These are phyloP conservation scores for Microstegium vimineum DNA, from an alignment of 176 grass and related monocot genomes.

Conservation along the genomic window DNA sequence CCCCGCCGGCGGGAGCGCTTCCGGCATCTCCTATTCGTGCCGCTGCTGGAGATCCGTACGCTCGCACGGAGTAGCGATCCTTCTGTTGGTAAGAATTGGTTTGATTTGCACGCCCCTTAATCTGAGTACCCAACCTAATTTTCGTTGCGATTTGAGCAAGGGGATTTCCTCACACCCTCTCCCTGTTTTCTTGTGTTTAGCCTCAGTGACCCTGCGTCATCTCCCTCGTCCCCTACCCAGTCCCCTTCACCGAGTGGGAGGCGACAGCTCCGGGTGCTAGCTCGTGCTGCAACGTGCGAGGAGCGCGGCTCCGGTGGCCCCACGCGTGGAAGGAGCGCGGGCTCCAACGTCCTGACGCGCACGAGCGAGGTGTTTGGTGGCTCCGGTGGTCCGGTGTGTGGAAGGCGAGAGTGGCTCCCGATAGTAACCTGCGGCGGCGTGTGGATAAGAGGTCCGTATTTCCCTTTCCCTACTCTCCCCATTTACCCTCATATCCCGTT, in stretches of 20 bases:
- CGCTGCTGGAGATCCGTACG: background rate
- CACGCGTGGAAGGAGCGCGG: no score
- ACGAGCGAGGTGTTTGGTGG: no score
- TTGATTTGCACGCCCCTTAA: background rate
- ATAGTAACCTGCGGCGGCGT: background rate
- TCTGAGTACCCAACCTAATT: background rate
- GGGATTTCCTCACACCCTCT: background rate
- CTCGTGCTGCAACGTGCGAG: no score
- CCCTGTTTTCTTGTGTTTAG: background rate
- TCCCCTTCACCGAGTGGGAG: no score
- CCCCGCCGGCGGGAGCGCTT: background rate
- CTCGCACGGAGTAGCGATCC: background rate
- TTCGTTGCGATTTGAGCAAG: background rate
- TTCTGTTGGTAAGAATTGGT: background rate
- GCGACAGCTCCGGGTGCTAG: no score
- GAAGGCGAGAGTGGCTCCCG: no score
- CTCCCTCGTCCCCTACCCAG: background rate
- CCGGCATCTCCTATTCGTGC: background rate
- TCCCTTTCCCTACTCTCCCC: no score
- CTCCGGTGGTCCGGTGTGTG: no score
- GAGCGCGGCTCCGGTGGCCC: no score
- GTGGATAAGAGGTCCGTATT: no score
- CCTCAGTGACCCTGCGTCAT: background rate
- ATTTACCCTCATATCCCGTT: no score
- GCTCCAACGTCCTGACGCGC: no score